These are phyloP conservation scores for Cymodocea nodosa DNA, from an alignment of 116 monocot species.

Conservation along the genomic window DNA sequence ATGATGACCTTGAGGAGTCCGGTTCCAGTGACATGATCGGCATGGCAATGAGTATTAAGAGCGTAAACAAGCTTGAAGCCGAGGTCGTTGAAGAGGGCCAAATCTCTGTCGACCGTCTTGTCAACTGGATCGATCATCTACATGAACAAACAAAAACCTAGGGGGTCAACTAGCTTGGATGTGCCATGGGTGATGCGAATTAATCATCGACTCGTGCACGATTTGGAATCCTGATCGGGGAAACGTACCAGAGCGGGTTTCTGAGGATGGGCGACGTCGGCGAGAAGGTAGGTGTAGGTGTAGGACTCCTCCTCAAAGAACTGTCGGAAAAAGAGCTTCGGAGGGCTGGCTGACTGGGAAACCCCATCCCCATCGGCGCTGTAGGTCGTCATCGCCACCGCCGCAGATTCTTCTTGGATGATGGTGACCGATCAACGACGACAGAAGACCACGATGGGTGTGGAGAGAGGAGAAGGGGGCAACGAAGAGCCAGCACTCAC, in stretches of 20 bases:
- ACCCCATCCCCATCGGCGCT: neutral
- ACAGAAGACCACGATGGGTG: no score
- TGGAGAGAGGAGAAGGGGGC: no score
- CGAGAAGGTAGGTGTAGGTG: slow-evolving; percentile 86
- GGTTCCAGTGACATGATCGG: slow-evolving; percentile 93
- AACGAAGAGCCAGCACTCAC: no score
- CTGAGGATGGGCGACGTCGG: slow-evolving; percentile 60
- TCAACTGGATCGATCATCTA: slow-evolving; percentile 90
- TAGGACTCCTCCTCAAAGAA: slow-evolving; percentile 90
- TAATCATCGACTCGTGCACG: neutral
- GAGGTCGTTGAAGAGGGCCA: slow-evolving; percentile 55
- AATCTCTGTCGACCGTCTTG: slow-evolving; percentile 74
- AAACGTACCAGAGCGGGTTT: slow-evolving; percentile 58
- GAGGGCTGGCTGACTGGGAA: neutral
- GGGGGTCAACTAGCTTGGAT: no score
- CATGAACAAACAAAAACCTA: neutral
- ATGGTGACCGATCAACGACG: no score
- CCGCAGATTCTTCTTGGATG: no score
- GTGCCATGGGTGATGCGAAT: no score
- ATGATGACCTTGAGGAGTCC: slow-evolving; percentile 69
- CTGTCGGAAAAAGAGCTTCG: slow-evolving; percentile 67
- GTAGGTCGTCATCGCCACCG: slow-evolving; percentile 15
- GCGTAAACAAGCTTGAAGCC: slow-evolving; percentile 87
- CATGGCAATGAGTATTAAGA: slow-evolving; percentile 92
- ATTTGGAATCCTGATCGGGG: no score